Evolutionary conservation across 1,139 yeast genomes (phyloP).

Genomic region (Ogataea hybrid): DNA sequence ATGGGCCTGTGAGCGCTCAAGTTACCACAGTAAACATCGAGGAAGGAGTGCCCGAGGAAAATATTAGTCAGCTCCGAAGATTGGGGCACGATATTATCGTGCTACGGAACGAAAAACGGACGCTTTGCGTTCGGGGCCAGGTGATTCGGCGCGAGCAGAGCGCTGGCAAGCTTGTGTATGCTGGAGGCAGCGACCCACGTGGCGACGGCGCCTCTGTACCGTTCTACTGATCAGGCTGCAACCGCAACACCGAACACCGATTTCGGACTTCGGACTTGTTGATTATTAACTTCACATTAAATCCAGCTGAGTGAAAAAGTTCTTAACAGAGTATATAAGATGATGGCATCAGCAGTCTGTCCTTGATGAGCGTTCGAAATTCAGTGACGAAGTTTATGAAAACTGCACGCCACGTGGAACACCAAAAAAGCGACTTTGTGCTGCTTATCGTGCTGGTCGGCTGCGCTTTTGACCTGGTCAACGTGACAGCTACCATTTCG

Average conservation of each 20-base stretch:
- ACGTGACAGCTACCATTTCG: too few relatives aligned
- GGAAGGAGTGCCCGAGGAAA: slow-evolving; percentile 53
- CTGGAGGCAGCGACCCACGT: slow-evolving; percentile 75
- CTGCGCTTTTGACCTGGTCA: too few relatives aligned
- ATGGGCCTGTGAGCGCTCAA: slow-evolving; percentile 63
- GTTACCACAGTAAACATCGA: slow-evolving; percentile 63
- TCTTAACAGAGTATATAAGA: neutral
- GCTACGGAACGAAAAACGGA: slow-evolving; percentile 46
- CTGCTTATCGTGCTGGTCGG: slow-evolving; percentile 18
- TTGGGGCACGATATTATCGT: slow-evolving; percentile 59
- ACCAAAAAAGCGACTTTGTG: slow-evolving; percentile 14
- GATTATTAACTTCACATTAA: neutral
- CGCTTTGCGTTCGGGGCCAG: slow-evolving; percentile 70
- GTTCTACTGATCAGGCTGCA: slow-evolving; percentile 2
- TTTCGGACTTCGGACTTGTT: neutral
- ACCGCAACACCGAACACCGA: neutral
- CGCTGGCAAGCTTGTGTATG: slow-evolving; percentile 40
- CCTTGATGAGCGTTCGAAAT: neutral
- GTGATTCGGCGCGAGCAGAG: slow-evolving; percentile 50
- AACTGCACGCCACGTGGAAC: slow-evolving; percentile 9
- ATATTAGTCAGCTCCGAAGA: slow-evolving; percentile 40
- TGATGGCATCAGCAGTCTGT: neutral
- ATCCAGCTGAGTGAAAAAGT: neutral
- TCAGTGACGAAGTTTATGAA: neutral
- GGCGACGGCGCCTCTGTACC: slow-evolving; percentile 84